These are phyloP conservation scores for Choiromyces venosus DNA, from an alignment of 495 filamentous ascomycete genomes.

Conservation along the genomic window DNA sequence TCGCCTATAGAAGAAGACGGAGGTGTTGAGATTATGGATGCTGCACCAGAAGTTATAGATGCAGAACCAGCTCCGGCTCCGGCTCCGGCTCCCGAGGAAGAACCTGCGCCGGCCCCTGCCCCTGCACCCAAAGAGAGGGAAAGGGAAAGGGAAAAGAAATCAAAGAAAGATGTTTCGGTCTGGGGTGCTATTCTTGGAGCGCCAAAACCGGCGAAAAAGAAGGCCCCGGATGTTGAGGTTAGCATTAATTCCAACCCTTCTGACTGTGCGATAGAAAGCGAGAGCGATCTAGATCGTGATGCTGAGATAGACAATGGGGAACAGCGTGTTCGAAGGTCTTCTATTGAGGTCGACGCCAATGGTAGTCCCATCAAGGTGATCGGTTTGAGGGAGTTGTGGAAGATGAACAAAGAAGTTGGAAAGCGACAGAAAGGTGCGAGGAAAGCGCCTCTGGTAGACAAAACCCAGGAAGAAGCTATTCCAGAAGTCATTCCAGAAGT, in stretches of 20 bases:
- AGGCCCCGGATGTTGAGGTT: slow-evolving; percentile 25
- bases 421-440: slow-evolving; percentile 30
- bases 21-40: slow-evolving; percentile 9
- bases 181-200: slow-evolving; percentile 25
- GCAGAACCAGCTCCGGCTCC: slow-evolving; percentile 13
- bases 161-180: slow-evolving; percentile 31
- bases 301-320: slow-evolving; percentile 23
- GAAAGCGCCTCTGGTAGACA: slow-evolving; percentile 17
- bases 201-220: slow-evolving; percentile 34
- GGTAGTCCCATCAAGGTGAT: slow-evolving; percentile 35
- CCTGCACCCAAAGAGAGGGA: slow-evolving; percentile 8
- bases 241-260: slow-evolving; percentile 17
- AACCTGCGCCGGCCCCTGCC: slow-evolving; percentile 8
- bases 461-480: slow-evolving; percentile 22
- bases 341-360: slow-evolving; percentile 33
- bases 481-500: slow-evolving; percentile 13
- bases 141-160: slow-evolving; percentile 11
- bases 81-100: slow-evolving; percentile 1
- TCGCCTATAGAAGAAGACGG: background rate
- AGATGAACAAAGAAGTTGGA: slow-evolving; percentile 36
- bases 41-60: slow-evolving; percentile 11
- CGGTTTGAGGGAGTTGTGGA: slow-evolving; percentile 39
- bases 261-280: slow-evolving; percentile 9
- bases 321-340: slow-evolving; percentile 31
- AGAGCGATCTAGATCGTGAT: slow-evolving; percentile 8